phyloP scores from a whole-genome alignment of 2,329 filamentous ascomycete genomes.

The Fusarium sp. region DNA sequence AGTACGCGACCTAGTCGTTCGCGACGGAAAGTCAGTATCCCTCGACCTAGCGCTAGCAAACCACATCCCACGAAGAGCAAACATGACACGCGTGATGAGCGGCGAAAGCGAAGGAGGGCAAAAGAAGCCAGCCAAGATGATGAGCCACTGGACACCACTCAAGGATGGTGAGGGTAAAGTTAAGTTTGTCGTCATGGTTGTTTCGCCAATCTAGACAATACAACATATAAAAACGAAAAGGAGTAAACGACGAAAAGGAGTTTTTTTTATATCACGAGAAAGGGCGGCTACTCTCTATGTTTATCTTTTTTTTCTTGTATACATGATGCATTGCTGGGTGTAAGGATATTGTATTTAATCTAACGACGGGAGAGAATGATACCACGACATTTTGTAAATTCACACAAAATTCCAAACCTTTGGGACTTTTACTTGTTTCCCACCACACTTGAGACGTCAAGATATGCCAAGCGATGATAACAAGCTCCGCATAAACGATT shows the following conservation, averaged over 20 bases:
- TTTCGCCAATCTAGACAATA: constrained; percentile 29
- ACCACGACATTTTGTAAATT: constrained; percentile 23
- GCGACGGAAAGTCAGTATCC: constrained; percentile 52
- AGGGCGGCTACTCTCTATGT: background rate
- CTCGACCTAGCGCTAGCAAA: constrained; percentile 47
- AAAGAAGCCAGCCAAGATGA: constrained; percentile 42
- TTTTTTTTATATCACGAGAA: background rate
- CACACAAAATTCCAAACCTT: background rate
- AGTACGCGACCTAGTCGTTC: constrained; percentile 55
- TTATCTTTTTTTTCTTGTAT: constrained; percentile 10
- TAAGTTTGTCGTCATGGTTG: constrained; percentile 43
- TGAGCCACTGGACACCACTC: constrained; percentile 47
- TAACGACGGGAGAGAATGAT: constrained; percentile 37
- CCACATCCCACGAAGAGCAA: constrained; percentile 44
- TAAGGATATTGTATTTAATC: constrained; percentile 32
- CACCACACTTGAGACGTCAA: background rate
- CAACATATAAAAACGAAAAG: background rate
- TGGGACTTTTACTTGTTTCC: background rate
- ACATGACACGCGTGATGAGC: constrained; percentile 30
- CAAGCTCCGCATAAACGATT: background rate
- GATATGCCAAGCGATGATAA: background rate
- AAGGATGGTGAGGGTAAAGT: constrained; percentile 42
- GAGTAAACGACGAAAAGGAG: background rate
- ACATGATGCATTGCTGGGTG: constrained; percentile 12
- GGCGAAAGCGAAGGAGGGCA: constrained; percentile 31